Conservation (phyloP, 2,329 filamentous ascomycete genomes). For the Phyllosticta paracitricarpa region DNA sequence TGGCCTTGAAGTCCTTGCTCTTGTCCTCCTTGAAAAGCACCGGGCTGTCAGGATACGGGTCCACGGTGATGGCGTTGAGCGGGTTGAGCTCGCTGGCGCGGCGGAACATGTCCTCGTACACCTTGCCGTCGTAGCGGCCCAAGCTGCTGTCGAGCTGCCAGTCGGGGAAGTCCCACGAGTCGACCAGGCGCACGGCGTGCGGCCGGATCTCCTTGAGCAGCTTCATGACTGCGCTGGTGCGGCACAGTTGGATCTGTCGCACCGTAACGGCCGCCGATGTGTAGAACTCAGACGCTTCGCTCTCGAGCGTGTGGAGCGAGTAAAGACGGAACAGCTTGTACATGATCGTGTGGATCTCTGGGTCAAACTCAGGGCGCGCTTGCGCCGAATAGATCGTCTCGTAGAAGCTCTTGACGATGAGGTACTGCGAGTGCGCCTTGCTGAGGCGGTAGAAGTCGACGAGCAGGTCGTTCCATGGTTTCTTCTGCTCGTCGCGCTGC, state of each 20-base stretch:
- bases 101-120: constrained; percentile 69
- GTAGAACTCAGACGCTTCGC: constrained; percentile 64
- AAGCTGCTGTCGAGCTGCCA: constrained; percentile 66
- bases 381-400: constrained; percentile 49
- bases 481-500: constrained; percentile 64
- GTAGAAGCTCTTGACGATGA: constrained; percentile 74
- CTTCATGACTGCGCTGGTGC: constrained; percentile 58
- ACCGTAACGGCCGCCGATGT: constrained; percentile 58
- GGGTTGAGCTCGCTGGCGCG: constrained; percentile 64
- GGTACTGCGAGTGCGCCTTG: constrained; percentile 66
- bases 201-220: constrained; percentile 63
- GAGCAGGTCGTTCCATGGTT: constrained; percentile 66
- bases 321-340: constrained; percentile 59
- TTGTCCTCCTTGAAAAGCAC: constrained; percentile 48
- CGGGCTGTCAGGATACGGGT: constrained; percentile 58
- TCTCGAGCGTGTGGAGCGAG: constrained; percentile 56
- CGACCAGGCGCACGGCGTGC: constrained; percentile 61
- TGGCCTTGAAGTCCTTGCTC: constrained; percentile 10
- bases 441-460: constrained; percentile 70
- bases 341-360: constrained; percentile 48
- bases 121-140: constrained; percentile 61
- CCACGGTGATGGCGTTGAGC: constrained; percentile 60
- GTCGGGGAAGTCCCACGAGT: constrained; percentile 67
- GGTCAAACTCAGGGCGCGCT: constrained; percentile 45
- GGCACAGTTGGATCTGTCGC: constrained; percentile 60